A percentile compares a stretch with the other conserved stretches of the same genome.
These are phyloP conservation scores for Scenedesmus sp. DNA, from an alignment of 163 green algal species.

Conservation along the genomic window DNA sequence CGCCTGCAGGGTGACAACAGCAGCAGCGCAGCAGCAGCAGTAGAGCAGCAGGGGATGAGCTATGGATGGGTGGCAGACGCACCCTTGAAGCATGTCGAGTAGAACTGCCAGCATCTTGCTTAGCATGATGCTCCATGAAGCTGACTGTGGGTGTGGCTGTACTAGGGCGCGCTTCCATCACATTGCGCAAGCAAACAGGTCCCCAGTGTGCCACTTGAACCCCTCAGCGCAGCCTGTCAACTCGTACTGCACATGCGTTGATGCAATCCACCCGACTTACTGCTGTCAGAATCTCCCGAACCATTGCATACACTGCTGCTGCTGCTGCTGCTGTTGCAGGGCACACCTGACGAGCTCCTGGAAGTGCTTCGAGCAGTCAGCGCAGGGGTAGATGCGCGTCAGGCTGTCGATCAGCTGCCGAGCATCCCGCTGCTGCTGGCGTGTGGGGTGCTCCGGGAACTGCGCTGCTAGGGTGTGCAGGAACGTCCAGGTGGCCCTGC, in stretches of 20 bases:
- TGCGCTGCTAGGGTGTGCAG: slow-evolving; percentile 94
- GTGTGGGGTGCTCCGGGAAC: slow-evolving; percentile 84
- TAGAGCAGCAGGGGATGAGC: not conserved
- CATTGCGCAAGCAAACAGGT: too few relatives aligned
- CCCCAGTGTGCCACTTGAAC: too few relatives aligned
- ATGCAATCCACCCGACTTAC: too few relatives aligned
- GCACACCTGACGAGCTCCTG: slow-evolving; percentile 81
- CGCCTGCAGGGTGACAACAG: slow-evolving; percentile 52
- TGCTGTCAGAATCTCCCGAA: too few relatives aligned
- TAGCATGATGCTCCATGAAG: too few relatives aligned
- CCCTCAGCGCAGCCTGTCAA: too few relatives aligned
- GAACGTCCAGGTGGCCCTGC: slow-evolving; percentile 89
- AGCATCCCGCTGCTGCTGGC: slow-evolving; percentile 84
- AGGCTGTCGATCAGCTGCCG: slow-evolving; percentile 76
- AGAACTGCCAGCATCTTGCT: not conserved
- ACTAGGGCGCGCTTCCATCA: too few relatives aligned
- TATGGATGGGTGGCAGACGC: not conserved
- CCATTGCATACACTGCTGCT: too few relatives aligned
- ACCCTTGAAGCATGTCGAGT: not conserved
- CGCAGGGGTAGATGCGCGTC: slow-evolving; percentile 93
- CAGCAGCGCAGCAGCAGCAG: not conserved
- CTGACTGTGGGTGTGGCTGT: too few relatives aligned
- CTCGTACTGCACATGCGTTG: too few relatives aligned
- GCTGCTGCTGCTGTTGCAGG: not conserved
- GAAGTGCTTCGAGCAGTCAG: slow-evolving; percentile 90